Evolutionary conservation across 1,284 basidiomycete genomes (phyloP).

Genomic region (Porogramme epimiltina): DNA sequence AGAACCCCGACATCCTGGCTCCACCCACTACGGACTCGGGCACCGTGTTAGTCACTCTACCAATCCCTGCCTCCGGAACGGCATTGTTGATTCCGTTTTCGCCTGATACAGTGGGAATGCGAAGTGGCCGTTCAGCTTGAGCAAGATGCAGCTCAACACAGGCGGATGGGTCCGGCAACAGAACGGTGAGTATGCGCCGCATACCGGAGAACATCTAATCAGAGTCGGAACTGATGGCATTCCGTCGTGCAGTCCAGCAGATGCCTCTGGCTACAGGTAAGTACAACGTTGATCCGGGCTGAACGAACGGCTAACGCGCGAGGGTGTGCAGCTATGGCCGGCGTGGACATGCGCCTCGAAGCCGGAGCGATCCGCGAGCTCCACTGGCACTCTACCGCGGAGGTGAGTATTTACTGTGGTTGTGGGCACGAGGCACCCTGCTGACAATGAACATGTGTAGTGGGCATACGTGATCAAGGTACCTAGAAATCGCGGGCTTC

Average conservation of each 20-base stretch:
- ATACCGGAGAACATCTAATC: not conserved
- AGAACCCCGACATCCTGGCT: constrained; percentile 63
- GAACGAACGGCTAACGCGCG: not conserved
- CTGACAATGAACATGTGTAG: constrained; percentile 29
- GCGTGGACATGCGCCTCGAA: constrained; percentile 69
- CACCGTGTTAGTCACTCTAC: constrained; percentile 48
- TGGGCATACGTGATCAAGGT: constrained; percentile 67
- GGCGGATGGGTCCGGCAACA: constrained; percentile 74
- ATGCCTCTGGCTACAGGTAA: constrained; percentile 62
- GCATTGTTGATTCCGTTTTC: not conserved
- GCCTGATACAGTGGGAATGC: constrained; percentile 45
- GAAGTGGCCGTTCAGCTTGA: constrained; percentile 70
- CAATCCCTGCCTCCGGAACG: not conserved
- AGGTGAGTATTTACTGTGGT: constrained; percentile 39
- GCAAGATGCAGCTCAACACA: constrained; percentile 63
- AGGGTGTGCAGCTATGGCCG: constrained; percentile 49
- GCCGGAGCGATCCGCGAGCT: constrained; percentile 65
- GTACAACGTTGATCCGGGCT: constrained; percentile 5
- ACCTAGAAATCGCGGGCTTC: constrained; percentile 1
- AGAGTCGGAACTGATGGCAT: not conserved
- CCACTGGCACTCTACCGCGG: constrained; percentile 69
- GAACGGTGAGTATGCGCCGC: constrained; percentile 43
- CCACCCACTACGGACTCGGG: constrained; percentile 67
- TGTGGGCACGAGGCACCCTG: not conserved
- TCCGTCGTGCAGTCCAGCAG: constrained; percentile 39